Base-by-base conservation (phyloP, 768 basidiomycete genomes). In the Russula sp. region DNA sequence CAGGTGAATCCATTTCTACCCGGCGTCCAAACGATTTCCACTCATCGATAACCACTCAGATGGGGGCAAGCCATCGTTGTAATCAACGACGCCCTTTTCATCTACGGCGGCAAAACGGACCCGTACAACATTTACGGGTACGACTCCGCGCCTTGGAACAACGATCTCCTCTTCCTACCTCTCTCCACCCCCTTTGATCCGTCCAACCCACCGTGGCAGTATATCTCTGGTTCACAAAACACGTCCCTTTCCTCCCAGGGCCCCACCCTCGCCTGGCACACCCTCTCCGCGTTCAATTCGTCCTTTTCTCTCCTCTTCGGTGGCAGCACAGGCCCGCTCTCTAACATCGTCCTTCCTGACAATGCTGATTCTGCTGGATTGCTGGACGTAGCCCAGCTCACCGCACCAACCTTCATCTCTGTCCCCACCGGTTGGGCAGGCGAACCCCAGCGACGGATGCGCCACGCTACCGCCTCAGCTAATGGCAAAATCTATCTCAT, bases 71-170 rank as follows among this genome's bases (percentile, higher is more conserved):
- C 89, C 5, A 74, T 77, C 0, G 79, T 83, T 20, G 68, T 87
- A 46, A 71, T 87, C 25, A 76, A 81, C 67, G 78, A 83, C 64
- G 76, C 77, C 11, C 76, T 95, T 46, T 84, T 84, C 70, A 75
- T 94, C 45, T 85, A 89, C 61, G 93, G 93, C 41, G 93, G 93
- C 51, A 85, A 90, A 70, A 86, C 84, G 43, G 90, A 93, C 72
- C 77, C 79, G 38, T 81, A 72, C 72, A 86, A 87, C 70, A 69
- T 78, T 16, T 90, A 79, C 69, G 81, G 84, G 3, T 96, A 95
- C 72, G 79, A 80, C 36, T 81, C 85, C 20, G 91, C 91, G 29
- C 87, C 87, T 59, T 85, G 83, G 67, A 81, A 75, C 64, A 82
- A 85, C 71, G 88, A 93, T 66, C 70, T 91, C 20, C 76, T 94